phyloP scores from a whole-genome alignment of 176 grass and related monocot species.

The Leersia perrieri region DNA sequence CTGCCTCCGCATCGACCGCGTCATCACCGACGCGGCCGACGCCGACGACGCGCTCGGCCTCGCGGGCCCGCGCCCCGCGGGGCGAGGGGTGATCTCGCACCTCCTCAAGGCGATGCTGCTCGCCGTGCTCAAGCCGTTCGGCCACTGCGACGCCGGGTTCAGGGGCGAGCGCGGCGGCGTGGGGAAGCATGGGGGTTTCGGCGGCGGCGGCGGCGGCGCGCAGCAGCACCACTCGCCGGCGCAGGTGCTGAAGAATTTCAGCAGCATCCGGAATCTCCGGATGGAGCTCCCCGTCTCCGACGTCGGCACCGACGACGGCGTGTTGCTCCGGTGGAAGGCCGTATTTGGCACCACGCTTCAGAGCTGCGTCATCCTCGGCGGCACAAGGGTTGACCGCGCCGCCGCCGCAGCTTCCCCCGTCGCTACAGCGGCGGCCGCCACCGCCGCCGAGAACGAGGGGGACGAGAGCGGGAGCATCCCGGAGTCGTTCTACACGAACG shows the following conservation, averaged over 20 bases:
- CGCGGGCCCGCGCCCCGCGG: constrained; percentile 35
- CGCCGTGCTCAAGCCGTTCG: constrained; percentile 68
- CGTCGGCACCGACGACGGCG: constrained; percentile 58
- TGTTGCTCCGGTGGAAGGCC: constrained; percentile 63
- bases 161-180: background rate
- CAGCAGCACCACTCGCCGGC: constrained; percentile 64
- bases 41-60: constrained; percentile 17
- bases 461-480: constrained; percentile 54
- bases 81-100: constrained; percentile 44
- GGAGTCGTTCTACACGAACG: constrained; percentile 80
- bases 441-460: background rate
- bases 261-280: constrained; percentile 55
- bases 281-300: constrained; percentile 73
- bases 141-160: constrained; percentile 45
- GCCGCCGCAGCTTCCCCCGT: background rate
- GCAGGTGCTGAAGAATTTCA: constrained; percentile 82
- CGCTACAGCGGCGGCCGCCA: background rate
- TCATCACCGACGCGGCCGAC: constrained; percentile 38
- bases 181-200: too few species aligned
- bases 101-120: constrained; percentile 63
- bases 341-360: constrained; percentile 69
- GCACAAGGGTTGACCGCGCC: constrained; percentile 49
- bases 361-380: constrained; percentile 69
- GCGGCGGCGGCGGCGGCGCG: constrained; percentile 15
- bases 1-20: constrained; percentile 60